Conservation (phyloP, 2,329 filamentous ascomycete genomes). For the Penicillium sp. region DNA sequence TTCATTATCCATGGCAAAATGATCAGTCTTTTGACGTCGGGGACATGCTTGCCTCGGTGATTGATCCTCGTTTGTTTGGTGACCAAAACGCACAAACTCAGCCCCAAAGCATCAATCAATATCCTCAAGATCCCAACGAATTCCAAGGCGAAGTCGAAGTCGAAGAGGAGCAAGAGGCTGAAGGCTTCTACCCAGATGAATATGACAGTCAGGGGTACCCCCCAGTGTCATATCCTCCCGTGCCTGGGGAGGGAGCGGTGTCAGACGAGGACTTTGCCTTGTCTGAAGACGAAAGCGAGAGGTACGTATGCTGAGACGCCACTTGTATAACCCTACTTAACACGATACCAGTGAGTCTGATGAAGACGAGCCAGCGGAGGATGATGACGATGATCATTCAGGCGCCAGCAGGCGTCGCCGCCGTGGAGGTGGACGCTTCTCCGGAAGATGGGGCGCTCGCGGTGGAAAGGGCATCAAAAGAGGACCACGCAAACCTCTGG, state of each 20-base stretch:
- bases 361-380: slow-evolving; percentile 17
- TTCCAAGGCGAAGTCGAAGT: slow-evolving; percentile 5
- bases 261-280: slow-evolving; percentile 23
- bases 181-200: slow-evolving; percentile 15
- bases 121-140: neutral
- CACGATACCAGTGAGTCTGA: slow-evolving; percentile 19
- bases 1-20: slow-evolving; percentile 30
- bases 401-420: slow-evolving; percentile 25
- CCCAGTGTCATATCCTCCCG: slow-evolving; percentile 1
- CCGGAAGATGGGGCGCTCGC: slow-evolving; percentile 32
- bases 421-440: slow-evolving; percentile 27
- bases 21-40: slow-evolving; percentile 10
- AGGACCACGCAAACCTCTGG: slow-evolving; percentile 40
- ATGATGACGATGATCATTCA: slow-evolving; percentile 21
- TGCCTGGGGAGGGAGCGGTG: slow-evolving; percentile 11
- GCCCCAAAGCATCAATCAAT: slow-evolving; percentile 2
- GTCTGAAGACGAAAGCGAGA: slow-evolving; percentile 20
- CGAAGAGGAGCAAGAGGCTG: slow-evolving; percentile 7
- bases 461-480: slow-evolving; percentile 40
- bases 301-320: slow-evolving; percentile 16
- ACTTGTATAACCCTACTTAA: slow-evolving; percentile 5
- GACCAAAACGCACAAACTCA: slow-evolving; percentile 15
- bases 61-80: slow-evolving; percentile 30
- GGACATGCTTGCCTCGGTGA: slow-evolving; percentile 19
- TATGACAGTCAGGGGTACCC: slow-evolving; percentile 3